Evolutionary conservation across 1,284 basidiomycete genomes (phyloP), one percentile per base, ranked within the genome.

Genomic region (Tetrapyrgos nigripes): DNA sequence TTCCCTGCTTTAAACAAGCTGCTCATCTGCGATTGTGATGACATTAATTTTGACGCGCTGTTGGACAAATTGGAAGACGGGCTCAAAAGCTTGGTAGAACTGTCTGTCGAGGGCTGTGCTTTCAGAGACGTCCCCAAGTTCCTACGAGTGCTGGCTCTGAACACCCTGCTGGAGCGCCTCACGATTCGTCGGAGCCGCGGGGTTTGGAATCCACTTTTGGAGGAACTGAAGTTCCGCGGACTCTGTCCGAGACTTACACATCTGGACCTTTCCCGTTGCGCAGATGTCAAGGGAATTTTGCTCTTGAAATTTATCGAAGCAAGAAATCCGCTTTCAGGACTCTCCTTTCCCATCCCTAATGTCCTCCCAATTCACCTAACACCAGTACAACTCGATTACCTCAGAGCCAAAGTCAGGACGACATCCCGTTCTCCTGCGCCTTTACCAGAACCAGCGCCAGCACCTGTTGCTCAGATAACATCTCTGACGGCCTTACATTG

Each of bases 241-340:
- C 55, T 61, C 3, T 91, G 88, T 62, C 87, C 86, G 17, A 63
- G 67, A 0, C 75, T 92, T 13, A 74, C 68, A 28, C 71, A 83
- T 50, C 66, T 91, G 43, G 77, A 89, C 55, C 73, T 91, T 52
- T 86, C 88, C 0, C 61, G 75, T 44, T 86, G 82, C 61, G 67
- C 79, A 0, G 81, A 85, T 57, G 70, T 91, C 27, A 74, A n/a
- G n/a, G n/a, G n/a, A n/a, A n/a, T n/a, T n/a, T n/a, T n/a, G n/a
- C n/a, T n/a, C n/a, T n/a, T n/a, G n/a, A n/a, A n/a, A n/a, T n/a
- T n/a, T n/a, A n/a, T n/a, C n/a, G n/a, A n/a, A n/a, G n/a, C n/a
- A n/a, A n/a, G n/a, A n/a, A n/a, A n/a, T n/a, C n/a, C n/a, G n/a
- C n/a, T n/a, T n/a, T n/a, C n/a, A n/a, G n/a, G n/a, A n/a, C n/a